Evolutionary conservation across 768 basidiomycete species (phyloP).

Genomic region (Mycena belliarum): DNA sequence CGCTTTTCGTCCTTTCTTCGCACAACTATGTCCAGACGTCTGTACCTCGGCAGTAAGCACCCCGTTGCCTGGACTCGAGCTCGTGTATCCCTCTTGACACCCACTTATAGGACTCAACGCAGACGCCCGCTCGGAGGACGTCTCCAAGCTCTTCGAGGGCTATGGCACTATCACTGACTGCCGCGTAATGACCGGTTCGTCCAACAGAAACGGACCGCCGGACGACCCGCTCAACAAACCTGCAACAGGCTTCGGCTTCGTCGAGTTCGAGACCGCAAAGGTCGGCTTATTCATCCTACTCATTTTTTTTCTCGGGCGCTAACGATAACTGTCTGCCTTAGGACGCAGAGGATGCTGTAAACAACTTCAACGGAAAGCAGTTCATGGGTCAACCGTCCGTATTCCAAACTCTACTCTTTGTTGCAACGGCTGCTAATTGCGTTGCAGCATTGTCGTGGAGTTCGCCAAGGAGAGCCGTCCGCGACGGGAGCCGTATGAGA

Average conservation of each 20-base stretch:
- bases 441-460: conserved; percentile 85
- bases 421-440: too few relatives aligned
- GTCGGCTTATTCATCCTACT: conserved; percentile 36
- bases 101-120: conserved; percentile 66
- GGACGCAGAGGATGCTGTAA: conserved; percentile 95
- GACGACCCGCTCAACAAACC: conserved; percentile 25
- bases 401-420: too few relatives aligned
- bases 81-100: conserved; percentile 1
- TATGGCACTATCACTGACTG: conserved; percentile 89
- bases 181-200: conserved; percentile 90
- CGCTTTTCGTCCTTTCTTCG: conserved; percentile 35
- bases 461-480: conserved; percentile 92
- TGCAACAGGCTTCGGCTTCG: conserved; percentile 84
- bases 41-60: conserved; percentile 80
- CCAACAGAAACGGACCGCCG: conserved; percentile 17
- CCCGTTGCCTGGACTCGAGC: conserved; percentile 3
- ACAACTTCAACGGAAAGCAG: conserved; percentile 81
- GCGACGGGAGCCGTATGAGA: conserved; percentile 73
- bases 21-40: conserved; percentile 75
- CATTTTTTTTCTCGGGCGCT: not conserved
- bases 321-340: conserved; percentile 29
- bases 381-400: conserved; percentile 92
- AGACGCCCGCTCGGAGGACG: conserved; percentile 82
- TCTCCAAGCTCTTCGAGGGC: conserved; percentile 86
- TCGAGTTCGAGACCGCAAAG: conserved; percentile 90